These are phyloP conservation scores for Thalassiosira hispida DNA, from an alignment of 352 stramenopile species.

Conservation along the genomic window DNA sequence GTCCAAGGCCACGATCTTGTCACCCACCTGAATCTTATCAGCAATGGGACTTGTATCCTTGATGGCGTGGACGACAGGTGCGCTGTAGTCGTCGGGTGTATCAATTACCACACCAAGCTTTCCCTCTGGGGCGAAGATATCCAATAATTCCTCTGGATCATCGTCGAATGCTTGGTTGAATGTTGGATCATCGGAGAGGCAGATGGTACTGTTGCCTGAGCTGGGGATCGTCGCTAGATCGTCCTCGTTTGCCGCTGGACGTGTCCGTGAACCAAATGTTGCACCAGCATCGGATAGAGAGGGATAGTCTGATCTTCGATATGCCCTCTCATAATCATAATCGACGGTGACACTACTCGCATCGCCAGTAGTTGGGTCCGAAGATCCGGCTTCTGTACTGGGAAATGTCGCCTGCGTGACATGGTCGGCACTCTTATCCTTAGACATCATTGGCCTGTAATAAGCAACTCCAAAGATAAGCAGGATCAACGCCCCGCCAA, in stretches of 20 bases:
- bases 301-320: conserved; percentile 60
- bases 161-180: conserved; percentile 51
- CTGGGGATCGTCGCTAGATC: neutral
- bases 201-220: conserved; percentile 35
- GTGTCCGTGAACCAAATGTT: conserved; percentile 71
- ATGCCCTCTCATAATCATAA: conserved; percentile 83
- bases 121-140: conserved; percentile 77
- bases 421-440: conserved; percentile 3
- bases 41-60: conserved; percentile 77
- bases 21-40: conserved; percentile 73
- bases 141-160: conserved; percentile 54
- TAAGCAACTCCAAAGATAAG: too few relatives aligned
- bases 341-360: conserved; percentile 73
- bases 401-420: conserved; percentile 2
- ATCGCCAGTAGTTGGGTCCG: conserved; percentile 35
- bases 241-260: conserved; percentile 26
- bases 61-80: conserved; percentile 78
- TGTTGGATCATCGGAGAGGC: conserved; percentile 43
- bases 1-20: conserved; percentile 82
- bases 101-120: conserved; percentile 86
- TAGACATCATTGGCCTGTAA: too few relatives aligned
- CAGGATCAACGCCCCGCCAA: too few relatives aligned
- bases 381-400: conserved; percentile 15
- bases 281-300: conserved; percentile 72
- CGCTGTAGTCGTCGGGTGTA: conserved; percentile 70